Conservation (phyloP, 1,284 basidiomycete genomes). For the Microbotryum saponariae region DNA sequence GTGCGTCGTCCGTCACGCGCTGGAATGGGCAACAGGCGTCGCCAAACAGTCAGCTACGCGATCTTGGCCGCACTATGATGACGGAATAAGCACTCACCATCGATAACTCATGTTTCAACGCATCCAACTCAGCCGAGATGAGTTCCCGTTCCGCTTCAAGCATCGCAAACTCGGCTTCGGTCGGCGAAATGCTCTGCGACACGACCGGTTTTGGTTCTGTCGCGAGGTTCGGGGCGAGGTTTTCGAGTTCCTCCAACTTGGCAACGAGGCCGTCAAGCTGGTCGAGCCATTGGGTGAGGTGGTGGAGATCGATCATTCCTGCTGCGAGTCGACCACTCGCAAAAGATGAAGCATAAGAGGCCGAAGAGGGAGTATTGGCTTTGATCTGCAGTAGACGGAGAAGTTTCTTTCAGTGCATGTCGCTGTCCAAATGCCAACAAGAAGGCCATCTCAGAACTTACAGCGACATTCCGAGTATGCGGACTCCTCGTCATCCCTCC, state of each 20-base stretch:
- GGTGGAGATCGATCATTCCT: constrained; percentile 7
- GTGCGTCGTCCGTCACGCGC: constrained; percentile 6
- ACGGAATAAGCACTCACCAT: background rate
- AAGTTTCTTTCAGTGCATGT: background rate
- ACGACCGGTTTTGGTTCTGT: background rate
- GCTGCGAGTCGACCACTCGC: background rate
- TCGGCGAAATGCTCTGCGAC: background rate
- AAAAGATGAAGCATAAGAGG: background rate
- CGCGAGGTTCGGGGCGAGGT: background rate
- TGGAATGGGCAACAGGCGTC: no score
- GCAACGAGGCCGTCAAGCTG: constrained; percentile 13
- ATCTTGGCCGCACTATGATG: background rate
- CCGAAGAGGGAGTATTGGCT: background rate
- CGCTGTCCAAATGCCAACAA: background rate
- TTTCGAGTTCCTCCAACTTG: background rate
- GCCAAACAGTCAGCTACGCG: no score
- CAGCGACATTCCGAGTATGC: constrained; percentile 25
- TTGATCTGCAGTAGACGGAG: background rate
- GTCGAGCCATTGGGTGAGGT: constrained; percentile 18
- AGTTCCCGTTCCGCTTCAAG: constrained; percentile 25
- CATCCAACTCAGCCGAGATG: constrained; percentile 13
- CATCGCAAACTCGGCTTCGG: constrained; percentile 17
- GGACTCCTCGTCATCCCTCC: constrained; percentile 23
- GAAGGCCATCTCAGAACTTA: background rate
- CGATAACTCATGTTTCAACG: constrained; percentile 10